phyloP scores from a whole-genome alignment of 371 early-diverging fungal species.

The Nematocida ironsii region DNA sequence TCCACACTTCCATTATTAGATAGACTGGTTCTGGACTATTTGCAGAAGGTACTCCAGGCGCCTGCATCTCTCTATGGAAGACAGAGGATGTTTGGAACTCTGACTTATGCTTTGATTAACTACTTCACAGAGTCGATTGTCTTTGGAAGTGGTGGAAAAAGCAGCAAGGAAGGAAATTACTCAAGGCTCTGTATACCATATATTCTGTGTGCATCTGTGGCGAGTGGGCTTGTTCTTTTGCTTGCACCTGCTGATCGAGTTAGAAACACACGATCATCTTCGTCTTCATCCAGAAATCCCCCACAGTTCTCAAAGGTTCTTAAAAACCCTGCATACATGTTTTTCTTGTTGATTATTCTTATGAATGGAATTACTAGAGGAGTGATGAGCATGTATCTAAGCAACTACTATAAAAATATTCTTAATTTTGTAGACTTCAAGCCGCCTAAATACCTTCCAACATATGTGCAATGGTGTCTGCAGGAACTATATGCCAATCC shows the following conservation, averaged over 20 bases:
- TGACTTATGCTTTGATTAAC: slow-evolving; percentile 66
- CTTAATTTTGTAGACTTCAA: slow-evolving; percentile 63
- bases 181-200: slow-evolving; percentile 58
- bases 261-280: neutral
- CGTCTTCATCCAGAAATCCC: slow-evolving; percentile 31
- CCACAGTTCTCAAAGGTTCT: slow-evolving; percentile 61
- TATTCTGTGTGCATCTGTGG: slow-evolving; percentile 46
- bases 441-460: slow-evolving; percentile 54
- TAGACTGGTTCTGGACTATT: slow-evolving; percentile 67
- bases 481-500: slow-evolving; percentile 62
- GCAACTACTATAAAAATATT: slow-evolving; percentile 63
- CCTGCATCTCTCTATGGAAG: slow-evolving; percentile 68
- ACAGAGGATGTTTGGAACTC: slow-evolving; percentile 70
- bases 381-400: slow-evolving; percentile 68
- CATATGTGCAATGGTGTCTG: slow-evolving; percentile 18
- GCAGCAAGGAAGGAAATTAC: slow-evolving; percentile 46
- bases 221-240: slow-evolving; percentile 17
- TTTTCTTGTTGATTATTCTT: slow-evolving; percentile 71
- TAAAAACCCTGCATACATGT: slow-evolving; percentile 66
- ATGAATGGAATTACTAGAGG: slow-evolving; percentile 70
- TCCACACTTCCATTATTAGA: slow-evolving; percentile 39
- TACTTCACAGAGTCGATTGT: slow-evolving; percentile 59
- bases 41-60: slow-evolving; percentile 58
- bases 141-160: neutral
- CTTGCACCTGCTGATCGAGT: slow-evolving; percentile 43